A percentile compares a stretch with the other conserved stretches of the same genome.
phyloP scores from a whole-genome alignment of 1,284 basidiomycete genomes.

The Hymenochaete sp. region DNA sequence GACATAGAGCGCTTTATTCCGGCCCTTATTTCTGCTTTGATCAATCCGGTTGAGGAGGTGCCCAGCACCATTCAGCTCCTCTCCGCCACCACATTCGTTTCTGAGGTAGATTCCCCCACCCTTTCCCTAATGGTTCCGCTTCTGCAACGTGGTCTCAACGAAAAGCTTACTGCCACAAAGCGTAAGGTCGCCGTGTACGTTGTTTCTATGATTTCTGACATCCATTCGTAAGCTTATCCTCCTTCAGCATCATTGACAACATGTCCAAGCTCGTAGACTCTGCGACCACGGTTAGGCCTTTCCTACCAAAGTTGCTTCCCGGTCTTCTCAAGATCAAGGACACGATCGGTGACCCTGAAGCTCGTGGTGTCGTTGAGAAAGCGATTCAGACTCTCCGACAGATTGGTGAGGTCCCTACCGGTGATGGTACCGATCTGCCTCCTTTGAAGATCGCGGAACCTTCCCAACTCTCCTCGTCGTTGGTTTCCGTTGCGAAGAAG shows the following conservation, averaged over 20 bases:
- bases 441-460: conserved; percentile 71
- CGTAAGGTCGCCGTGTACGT: conserved; percentile 91
- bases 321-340: conserved; percentile 90
- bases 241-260: conserved; percentile 83
- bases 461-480: conserved; percentile 52
- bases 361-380: conserved; percentile 79
- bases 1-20: conserved; percentile 99
- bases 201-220: not conserved
- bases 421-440: conserved; percentile 85
- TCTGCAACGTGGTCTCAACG: conserved; percentile 88
- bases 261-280: conserved; percentile 99
- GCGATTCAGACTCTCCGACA: conserved; percentile 91
- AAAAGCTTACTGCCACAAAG: conserved; percentile 93
- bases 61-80: conserved; percentile 93
- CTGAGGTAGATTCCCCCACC: conserved; percentile 98
- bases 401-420: conserved; percentile 80
- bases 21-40: conserved; percentile 92
- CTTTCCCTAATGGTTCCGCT: conserved; percentile 99
- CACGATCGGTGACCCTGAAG: conserved; percentile 91
- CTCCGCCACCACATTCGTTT: conserved; percentile 99
- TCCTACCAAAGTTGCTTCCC: conserved; percentile 91
- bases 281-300: conserved; percentile 88
- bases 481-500: conserved; percentile 81
- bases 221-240: conserved; percentile 8
- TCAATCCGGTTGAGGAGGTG: conserved; percentile 99